Base-by-base conservation (phyloP, 495 filamentous ascomycete genomes). In the Hypoxylon fragiforme region DNA sequence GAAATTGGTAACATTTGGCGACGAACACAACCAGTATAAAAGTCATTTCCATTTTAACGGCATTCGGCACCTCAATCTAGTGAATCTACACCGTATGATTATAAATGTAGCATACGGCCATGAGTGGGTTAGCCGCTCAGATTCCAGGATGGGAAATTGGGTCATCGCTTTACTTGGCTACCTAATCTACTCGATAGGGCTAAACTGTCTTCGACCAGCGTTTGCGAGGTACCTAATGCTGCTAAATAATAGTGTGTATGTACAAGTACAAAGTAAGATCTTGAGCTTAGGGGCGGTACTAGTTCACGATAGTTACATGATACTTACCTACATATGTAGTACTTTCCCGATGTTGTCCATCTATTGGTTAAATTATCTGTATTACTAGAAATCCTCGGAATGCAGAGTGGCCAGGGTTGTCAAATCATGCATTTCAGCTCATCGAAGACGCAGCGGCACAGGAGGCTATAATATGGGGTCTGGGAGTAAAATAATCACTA, bases 121-220 rank as follows among this genome's bases (percentile, higher is more conserved):
- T 28, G 24, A 9, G 4, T 9, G 4, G 24, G 4, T 4, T 28
- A 28, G 24, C 4, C 3, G 31, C 39, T 48, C 16, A 21, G 55
- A 59, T 59, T 48, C 55, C 38, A 48, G 30, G 38, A 38, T 38
- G n/a, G 55, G 48, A 59, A 50, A 52, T 59, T 59, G 46, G 48
- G 43, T 26, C 42, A 51, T 36, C 38, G 38, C 48, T 31, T 50
- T 42, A 36, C 24, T 28, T 28, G 24, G 4, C 24, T 28, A 28
- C 21, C 42, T 42, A 39, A 28, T 24, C 36, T 35, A 26, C 7
- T 42, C 41, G 28, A 36, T 30, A 28, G 9, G 24, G 24, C 24
- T 28, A 28, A 28, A 9, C 24, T 4, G 24, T 9, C 4, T 4
- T 28, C 4, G 9, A 9, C 24, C 24, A n/a, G n/a, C n/a, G n/a